Base-by-base conservation (phyloP, 768 basidiomycete species). In the Trametes meyenii region DNA sequence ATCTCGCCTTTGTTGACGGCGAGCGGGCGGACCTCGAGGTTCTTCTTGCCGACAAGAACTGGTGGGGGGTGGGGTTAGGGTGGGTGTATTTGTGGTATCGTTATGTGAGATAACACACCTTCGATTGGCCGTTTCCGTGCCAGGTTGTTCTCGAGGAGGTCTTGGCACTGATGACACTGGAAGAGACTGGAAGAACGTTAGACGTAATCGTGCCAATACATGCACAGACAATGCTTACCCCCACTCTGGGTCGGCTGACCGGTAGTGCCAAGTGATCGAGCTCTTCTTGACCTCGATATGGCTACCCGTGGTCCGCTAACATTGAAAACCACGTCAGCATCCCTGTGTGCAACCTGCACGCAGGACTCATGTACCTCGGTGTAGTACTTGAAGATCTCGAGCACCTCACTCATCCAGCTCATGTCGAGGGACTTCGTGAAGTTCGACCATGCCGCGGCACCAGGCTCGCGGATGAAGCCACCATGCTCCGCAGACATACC, bases 1-100 rank as follows among this genome's bases (percentile, higher is more conserved):
- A 98, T 98, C 79, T 98, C 96, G 54, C 96, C 96, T 85, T 99
- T 98, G 84, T 97, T 98, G 61, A 98, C 87, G 1, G 95, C 94
- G 35, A 96, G 82, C 4, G 95, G 96, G 62, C 96, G 86, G 21
- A 98, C 96, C 78, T 99, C 96, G 45, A 99, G 81, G 74, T 98
- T 98, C 86, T 98, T 98, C 82, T 99, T 99, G 19, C 96, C 96
- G 33, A 96, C 90, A 52, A 97, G 86, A 5, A 97, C 94, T 90
- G 66, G 1, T 90, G 66, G 1, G 35, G 3, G 50, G 21, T 26
- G 10, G 16, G 14, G 42, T 51, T 16, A 49, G 43, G 23, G 39
- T 45, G 16, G 26, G 17, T 29, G n/a, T 35, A 49, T 1, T 38
- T 21, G 40, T 26, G 19, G 6, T 23, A 39, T 16, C 46, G 48